These are phyloP conservation scores for Colletotrichum siamense DNA, from an alignment of 2,329 filamentous ascomycete genomes.

Conservation along the genomic window DNA sequence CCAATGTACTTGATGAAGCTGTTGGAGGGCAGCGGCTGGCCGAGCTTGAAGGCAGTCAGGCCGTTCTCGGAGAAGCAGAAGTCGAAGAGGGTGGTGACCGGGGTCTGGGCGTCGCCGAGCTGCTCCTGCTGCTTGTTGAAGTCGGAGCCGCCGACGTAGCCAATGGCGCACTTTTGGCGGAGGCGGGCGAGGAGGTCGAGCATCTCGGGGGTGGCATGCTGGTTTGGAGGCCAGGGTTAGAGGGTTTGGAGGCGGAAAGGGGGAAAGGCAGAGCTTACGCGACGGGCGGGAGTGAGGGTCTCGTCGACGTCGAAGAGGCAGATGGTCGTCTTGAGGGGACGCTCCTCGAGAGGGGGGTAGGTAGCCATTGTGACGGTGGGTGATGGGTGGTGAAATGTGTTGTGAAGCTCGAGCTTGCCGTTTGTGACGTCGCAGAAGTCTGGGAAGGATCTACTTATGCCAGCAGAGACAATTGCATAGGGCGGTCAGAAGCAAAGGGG, in stretches of 20 bases:
- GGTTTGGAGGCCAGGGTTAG: background rate
- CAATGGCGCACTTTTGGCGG: slow-evolving; percentile 87
- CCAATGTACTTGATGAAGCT: slow-evolving; percentile 94
- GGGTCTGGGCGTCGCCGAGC: slow-evolving; percentile 68
- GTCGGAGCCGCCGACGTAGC: slow-evolving; percentile 92
- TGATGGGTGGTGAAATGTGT: background rate
- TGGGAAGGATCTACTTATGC: background rate
- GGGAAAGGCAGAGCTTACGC: slow-evolving; percentile 56
- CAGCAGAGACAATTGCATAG: background rate
- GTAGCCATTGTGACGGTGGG: slow-evolving; percentile 9
- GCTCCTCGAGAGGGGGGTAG: slow-evolving; percentile 80
- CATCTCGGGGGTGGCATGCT: slow-evolving; percentile 81
- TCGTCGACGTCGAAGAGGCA: slow-evolving; percentile 96
- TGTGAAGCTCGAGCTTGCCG: background rate
- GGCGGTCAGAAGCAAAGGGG: background rate
- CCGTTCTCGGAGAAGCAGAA: slow-evolving; percentile 98
- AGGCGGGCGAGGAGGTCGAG: slow-evolving; percentile 79
- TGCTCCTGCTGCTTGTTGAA: slow-evolving; percentile 96
- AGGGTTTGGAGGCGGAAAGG: background rate
- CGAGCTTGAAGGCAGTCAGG: slow-evolving; percentile 86
- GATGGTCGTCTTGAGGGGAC: slow-evolving; percentile 91
- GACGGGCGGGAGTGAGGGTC: slow-evolving; percentile 84
- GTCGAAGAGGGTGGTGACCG: slow-evolving; percentile 90
- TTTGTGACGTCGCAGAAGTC: background rate
- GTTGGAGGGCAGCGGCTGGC: slow-evolving; percentile 74